Evolutionary conservation across 2,329 filamentous ascomycete genomes (phyloP).

Genomic region (Claviceps monticola): DNA sequence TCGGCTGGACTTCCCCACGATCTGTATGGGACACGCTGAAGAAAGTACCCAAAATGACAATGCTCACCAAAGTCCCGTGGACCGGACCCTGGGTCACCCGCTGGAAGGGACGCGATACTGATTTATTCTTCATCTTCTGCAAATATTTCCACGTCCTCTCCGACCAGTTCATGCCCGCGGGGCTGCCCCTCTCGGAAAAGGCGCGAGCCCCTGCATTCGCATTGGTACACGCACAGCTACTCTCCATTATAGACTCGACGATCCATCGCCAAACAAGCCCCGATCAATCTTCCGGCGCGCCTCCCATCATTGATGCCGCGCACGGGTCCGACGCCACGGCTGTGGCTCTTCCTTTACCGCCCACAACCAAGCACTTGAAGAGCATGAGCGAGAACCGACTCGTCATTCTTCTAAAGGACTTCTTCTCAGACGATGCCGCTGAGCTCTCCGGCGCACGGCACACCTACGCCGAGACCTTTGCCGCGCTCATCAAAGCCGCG

Average conservation of each 20-base stretch:
- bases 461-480: constrained; percentile 66
- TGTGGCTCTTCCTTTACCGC: constrained; percentile 47
- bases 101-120: constrained; percentile 78
- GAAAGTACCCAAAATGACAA: constrained; percentile 48
- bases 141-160: constrained; percentile 76
- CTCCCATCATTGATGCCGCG: constrained; percentile 29
- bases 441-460: constrained; percentile 36
- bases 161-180: constrained; percentile 53
- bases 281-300: constrained; percentile 29
- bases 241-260: constrained; percentile 68
- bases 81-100: constrained; percentile 70
- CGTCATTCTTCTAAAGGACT: constrained; percentile 68
- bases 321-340: constrained; percentile 51
- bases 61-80: constrained; percentile 66
- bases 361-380: constrained; percentile 51
- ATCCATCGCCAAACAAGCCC: constrained; percentile 58
- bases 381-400: constrained; percentile 83
- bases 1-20: constrained; percentile 41
- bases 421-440: constrained; percentile 41
- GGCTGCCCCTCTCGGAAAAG: constrained; percentile 38
- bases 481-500: constrained; percentile 56
- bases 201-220: constrained; percentile 62
- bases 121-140: constrained; percentile 81
- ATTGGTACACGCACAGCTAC: constrained; percentile 67
- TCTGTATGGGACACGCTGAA: constrained; percentile 43